Evolutionary conservation across 768 basidiomycete genomes (phyloP), one percentile per base, ranked within the genome.

Genomic region (Pleurotus giganteus): DNA sequence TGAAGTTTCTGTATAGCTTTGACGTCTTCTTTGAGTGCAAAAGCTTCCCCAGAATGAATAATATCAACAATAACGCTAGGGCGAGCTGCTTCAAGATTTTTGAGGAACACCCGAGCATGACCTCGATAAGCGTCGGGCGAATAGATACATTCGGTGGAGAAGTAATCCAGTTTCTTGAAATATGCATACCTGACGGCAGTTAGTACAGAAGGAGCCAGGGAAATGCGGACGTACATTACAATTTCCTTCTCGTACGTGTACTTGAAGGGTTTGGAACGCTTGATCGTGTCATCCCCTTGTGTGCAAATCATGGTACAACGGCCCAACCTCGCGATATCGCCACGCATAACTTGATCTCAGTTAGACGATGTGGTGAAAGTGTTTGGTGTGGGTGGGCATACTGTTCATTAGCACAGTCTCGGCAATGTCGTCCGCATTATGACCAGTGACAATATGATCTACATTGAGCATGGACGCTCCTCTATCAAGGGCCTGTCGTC

Each of bases 211-310:
- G n/a, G n/a, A 52, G 24, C 49, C 32, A 31, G 21, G 42, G 54
- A 45, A 44, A 27, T 31, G 27, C 5, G 3, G 34, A 70, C 82
- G 59, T 61, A 93, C 97, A 99, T 98, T 58, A 99, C 97, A 28
- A 99, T 98, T 73, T 99, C 97, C 72, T 99, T 99, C 75, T 99
- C 97, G 63, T 98, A 98, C 0, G 94, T 89, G 65, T 98, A 99
- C 68, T 98, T 98, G 80, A 99, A 98, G n/a, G 97, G 97, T 72
- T 99, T 99, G 46, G 91, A 94, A 54, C 97, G 83, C 68, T 86
- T 92, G 68, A 98, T 98, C 1, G 94, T 95, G 64, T 97, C 94
- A 67, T 97, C 96, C 36, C 94, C 94, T 67, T 94, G 86, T 0
- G 97, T 99, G 56, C 93, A 96, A 57, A 99, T 95, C 34, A 86